Percentiles rank a stretch among this genome's conserved stretches.
phyloP scores from a whole-genome alignment of 768 basidiomycete species.

The Russula foetens region DNA sequence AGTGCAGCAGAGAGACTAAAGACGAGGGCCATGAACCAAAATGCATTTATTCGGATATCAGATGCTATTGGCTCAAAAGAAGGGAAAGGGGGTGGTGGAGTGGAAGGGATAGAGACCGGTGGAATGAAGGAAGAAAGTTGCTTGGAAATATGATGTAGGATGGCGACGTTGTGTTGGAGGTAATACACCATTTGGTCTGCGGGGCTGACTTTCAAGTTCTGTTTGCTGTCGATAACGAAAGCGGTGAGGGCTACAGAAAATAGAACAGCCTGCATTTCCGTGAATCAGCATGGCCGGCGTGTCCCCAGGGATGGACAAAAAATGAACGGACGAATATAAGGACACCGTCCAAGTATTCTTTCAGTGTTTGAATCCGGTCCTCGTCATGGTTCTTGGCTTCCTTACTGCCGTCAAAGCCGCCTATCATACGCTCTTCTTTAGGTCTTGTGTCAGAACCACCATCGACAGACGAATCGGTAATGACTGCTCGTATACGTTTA shows the following conservation, averaged over 20 bases:
- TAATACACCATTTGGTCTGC: neutral
- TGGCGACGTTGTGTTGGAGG: neutral
- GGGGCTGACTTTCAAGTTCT: neutral
- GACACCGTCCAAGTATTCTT: neutral
- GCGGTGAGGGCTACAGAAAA: neutral
- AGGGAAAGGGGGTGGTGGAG: neutral
- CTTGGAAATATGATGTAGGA: neutral
- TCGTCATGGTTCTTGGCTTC: no score
- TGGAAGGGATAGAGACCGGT: neutral
- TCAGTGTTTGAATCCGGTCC: neutral
- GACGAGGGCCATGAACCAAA: neutral
- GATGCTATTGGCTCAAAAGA: neutral
- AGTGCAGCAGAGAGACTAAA: neutral
- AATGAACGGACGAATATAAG: neutral
- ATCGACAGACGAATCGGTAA: no score
- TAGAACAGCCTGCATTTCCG: neutral
- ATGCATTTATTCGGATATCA: neutral
- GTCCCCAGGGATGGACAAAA: neutral
- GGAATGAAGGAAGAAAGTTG: neutral
- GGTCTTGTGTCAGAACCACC: no score
- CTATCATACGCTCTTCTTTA: no score
- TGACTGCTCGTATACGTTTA: no score
- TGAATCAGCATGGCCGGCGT: neutral
- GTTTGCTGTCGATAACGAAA: neutral
- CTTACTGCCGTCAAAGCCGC: no score